Evolutionary conservation across 2,329 filamentous ascomycete genomes (phyloP).

Genomic region (Cercospora zeina): DNA sequence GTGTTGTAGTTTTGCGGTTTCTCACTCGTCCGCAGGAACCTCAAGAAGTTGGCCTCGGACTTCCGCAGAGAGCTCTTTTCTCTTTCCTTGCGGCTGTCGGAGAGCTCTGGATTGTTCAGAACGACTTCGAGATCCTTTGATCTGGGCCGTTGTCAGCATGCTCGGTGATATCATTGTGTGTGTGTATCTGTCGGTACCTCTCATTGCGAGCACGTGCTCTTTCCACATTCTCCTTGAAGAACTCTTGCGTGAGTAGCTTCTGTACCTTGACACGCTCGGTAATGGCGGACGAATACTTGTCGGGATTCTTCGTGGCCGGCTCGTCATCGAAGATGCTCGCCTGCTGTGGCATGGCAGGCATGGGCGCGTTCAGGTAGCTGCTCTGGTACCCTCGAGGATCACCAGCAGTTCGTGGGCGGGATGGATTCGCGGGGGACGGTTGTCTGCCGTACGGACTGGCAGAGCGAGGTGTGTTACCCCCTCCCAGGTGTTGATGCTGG

Average conservation of each 20-base stretch:
- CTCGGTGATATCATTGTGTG: background rate
- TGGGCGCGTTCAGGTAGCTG: conserved; percentile 66
- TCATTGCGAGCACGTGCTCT: conserved; percentile 92
- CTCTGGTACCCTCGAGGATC: conserved; percentile 62
- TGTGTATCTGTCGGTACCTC: conserved; percentile 59
- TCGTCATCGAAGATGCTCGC: conserved; percentile 57
- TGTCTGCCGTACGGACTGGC: conserved; percentile 68
- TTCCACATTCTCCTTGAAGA: conserved; percentile 99
- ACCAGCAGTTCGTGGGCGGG: conserved; percentile 82
- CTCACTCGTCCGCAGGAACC: conserved; percentile 90
- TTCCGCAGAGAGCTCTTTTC: conserved; percentile 82
- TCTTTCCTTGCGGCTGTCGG: conserved; percentile 74
- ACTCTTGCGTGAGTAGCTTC: conserved; percentile 67
- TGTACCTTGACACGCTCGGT: conserved; percentile 69
- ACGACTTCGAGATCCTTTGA: conserved; percentile 90
- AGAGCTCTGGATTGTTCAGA: conserved; percentile 73
- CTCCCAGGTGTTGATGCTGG: conserved; percentile 82
- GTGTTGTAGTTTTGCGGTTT: conserved; percentile 93
- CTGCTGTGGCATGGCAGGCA: conserved; percentile 50
- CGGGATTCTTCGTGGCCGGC: conserved; percentile 76
- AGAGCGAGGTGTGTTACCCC: conserved; percentile 64
- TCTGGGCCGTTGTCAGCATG: conserved; percentile 51
- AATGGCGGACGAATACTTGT: conserved; percentile 84
- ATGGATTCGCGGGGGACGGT: conserved; percentile 61
- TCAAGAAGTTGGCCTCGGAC: conserved; percentile 88